Evolutionary conservation across 345 rosid genomes (phyloP).

Genomic region (Carallia brachiata): DNA sequence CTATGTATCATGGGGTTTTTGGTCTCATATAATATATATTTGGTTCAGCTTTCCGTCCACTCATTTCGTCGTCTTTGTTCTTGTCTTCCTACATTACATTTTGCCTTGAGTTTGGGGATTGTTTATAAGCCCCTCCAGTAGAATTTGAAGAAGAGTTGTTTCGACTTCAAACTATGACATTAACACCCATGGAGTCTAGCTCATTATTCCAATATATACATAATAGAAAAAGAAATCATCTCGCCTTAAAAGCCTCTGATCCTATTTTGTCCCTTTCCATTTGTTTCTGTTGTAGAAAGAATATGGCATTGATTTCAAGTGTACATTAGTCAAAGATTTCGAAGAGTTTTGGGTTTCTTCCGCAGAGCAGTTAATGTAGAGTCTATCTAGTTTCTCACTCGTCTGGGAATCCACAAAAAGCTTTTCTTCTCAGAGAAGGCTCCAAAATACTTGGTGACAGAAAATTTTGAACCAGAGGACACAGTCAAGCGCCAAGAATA

Average conservation of each 20-base stretch:
- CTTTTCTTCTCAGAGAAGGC: background rate
- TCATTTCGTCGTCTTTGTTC: background rate
- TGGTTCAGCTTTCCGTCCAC: background rate
- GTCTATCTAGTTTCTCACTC: constrained; percentile 5
- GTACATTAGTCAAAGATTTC: constrained; percentile 14
- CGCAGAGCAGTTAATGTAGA: constrained; percentile 19
- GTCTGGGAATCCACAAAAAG: constrained; percentile 19
- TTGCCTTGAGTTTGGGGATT: background rate
- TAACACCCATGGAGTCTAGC: no score
- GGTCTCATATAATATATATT: background rate
- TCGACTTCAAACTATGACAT: no score
- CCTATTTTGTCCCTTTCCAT: constrained; percentile 28
- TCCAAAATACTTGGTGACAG: no score
- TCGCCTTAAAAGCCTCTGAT: constrained; percentile 23
- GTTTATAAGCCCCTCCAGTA: background rate
- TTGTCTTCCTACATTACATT: background rate
- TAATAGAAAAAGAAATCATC: constrained; percentile 14
- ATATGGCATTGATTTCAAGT: constrained; percentile 40
- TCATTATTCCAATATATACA: background rate
- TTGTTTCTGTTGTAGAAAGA: constrained; percentile 42
- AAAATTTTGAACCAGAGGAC: no score
- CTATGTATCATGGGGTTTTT: constrained; percentile 15
- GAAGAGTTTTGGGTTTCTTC: constrained; percentile 22
- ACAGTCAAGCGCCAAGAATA: no score
- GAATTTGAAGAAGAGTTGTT: no score